phyloP scores from a whole-genome alignment of 108 stramenopile species.

The Nitzschia sp. region DNA sequence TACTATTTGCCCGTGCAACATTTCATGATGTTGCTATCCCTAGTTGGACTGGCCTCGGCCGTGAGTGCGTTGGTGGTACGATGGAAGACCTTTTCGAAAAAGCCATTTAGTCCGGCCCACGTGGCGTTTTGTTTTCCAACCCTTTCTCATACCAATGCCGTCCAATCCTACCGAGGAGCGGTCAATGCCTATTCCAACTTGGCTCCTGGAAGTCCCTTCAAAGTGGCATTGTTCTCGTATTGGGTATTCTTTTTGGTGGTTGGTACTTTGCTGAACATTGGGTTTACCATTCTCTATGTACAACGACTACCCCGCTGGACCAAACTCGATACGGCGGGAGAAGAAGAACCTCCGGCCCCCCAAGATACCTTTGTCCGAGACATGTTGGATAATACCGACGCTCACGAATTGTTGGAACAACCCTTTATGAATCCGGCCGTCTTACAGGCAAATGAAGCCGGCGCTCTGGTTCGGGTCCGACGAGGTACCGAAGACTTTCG shows the following conservation, averaged over 20 bases:
- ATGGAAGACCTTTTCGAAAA: constrained; percentile 45
- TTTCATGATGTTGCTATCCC: constrained; percentile 42
- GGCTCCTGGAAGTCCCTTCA: constrained; percentile 30
- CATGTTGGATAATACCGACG: constrained; percentile 28
- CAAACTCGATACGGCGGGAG: constrained; percentile 40
- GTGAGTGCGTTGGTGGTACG: constrained; percentile 47
- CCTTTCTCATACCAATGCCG: constrained; percentile 60
- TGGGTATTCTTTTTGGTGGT: constrained; percentile 47
- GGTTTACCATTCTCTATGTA: constrained; percentile 51
- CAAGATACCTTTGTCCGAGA: constrained; percentile 55
- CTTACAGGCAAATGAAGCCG: constrained; percentile 67
- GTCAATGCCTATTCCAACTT: constrained; percentile 54
- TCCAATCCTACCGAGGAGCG: constrained; percentile 59
- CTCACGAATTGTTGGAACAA: constrained; percentile 23
- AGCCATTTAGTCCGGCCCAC: constrained; percentile 66
- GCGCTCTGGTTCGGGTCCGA: constrained; percentile 40
- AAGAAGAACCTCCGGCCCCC: constrained; percentile 60
- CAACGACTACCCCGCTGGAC: constrained; percentile 54
- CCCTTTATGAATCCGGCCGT: constrained; percentile 60
- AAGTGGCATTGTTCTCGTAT: constrained; percentile 38
- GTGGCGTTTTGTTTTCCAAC: constrained; percentile 71
- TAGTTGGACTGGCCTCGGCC: constrained; percentile 54
- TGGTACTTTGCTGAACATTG: constrained; percentile 49
- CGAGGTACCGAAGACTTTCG: constrained; percentile 25
- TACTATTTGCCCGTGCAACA: constrained; percentile 57